Evolutionary conservation across 306 rosid genomes (phyloP).

Genomic region (Gillenia trifoliata): DNA sequence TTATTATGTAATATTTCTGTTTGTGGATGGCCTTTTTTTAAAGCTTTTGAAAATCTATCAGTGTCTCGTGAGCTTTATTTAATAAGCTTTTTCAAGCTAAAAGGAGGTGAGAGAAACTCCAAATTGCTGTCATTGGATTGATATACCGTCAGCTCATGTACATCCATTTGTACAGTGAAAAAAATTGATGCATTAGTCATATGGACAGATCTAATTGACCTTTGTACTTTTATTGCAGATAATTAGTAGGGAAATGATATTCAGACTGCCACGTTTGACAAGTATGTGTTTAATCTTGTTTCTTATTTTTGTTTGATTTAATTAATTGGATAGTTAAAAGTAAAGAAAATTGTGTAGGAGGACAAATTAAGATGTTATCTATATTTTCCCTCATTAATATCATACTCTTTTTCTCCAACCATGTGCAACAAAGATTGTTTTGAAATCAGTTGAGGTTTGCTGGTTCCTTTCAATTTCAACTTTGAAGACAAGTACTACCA

Average conservation of each 20-base stretch:
- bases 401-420: background rate
- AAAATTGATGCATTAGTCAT: constrained; percentile 21
- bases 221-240: constrained; percentile 24
- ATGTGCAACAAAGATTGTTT: background rate
- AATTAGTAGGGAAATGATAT: background rate
- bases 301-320: too few species aligned
- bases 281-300: too few species aligned
- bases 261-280: background rate
- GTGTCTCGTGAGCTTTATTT: constrained; percentile 39
- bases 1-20: constrained; percentile 1
- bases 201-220: constrained; percentile 28
- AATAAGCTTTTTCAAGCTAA: background rate
- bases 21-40: constrained; percentile 66
- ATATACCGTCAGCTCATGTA: constrained; percentile 1
- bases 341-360: too few species aligned
- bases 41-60: constrained; percentile 21
- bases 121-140: constrained; percentile 28
- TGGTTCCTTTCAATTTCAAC: too few species aligned
- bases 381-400: too few species aligned
- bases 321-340: too few species aligned
- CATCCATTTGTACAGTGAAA: constrained; percentile 30
- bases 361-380: too few species aligned
- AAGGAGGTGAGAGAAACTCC: background rate
- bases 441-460: background rate
- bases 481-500: too few species aligned